Evolutionary conservation across 768 basidiomycete genomes (phyloP).

Genomic region (Lactarius pseudohatsudake): DNA sequence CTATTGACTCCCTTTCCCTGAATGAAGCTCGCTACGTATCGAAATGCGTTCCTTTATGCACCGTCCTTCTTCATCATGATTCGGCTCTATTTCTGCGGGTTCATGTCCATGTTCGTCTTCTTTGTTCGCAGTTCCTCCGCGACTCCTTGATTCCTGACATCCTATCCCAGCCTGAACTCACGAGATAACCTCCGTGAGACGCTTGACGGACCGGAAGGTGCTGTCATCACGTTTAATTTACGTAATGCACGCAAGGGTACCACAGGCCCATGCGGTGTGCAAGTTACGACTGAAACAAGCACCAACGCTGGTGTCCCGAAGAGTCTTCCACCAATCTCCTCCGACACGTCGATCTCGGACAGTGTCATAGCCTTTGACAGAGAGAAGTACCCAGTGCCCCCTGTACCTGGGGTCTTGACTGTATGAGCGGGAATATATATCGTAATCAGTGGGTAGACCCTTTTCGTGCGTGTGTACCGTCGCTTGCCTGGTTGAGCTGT

Average conservation of each 20-base stretch:
- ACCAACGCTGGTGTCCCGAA: background rate
- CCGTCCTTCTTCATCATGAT: slow-evolving; percentile 12
- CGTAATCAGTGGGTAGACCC: background rate
- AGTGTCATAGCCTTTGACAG: background rate
- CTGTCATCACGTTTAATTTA: background rate
- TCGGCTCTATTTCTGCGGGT: slow-evolving; percentile 7
- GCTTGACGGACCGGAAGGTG: background rate
- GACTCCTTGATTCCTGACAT: background rate
- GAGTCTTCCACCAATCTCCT: background rate
- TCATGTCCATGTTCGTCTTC: slow-evolving; percentile 7
- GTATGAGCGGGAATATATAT: background rate
- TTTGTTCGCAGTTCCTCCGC: background rate
- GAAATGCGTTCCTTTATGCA: background rate
- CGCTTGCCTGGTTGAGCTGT: background rate
- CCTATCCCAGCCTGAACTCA: slow-evolving; percentile 1
- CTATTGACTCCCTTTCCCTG: background rate
- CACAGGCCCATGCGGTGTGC: background rate
- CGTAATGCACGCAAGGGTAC: background rate
- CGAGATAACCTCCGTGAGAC: background rate
- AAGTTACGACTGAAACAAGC: background rate
- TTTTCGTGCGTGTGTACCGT: background rate
- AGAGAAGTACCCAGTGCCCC: background rate
- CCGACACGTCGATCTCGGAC: background rate
- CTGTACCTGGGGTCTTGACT: background rate
- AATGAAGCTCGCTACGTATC: background rate